These are phyloP conservation scores for Melastoma candidum DNA, from an alignment of 441 rosid genomes.

Conservation along the genomic window DNA sequence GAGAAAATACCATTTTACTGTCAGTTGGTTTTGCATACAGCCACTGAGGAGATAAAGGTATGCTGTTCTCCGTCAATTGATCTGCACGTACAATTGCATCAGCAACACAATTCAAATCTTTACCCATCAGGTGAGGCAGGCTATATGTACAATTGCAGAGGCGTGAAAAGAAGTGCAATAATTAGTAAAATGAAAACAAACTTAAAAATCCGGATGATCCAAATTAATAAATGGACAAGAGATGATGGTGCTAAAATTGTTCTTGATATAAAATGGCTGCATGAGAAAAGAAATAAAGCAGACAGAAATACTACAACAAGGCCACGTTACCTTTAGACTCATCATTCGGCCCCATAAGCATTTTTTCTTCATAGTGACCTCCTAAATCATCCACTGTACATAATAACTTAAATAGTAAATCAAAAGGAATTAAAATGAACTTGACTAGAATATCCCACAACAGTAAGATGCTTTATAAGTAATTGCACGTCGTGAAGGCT, in stretches of 20 bases:
- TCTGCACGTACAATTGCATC: conserved; percentile 29
- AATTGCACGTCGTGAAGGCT: too few species aligned
- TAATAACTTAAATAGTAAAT: not conserved
- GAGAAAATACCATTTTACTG: conserved; percentile 36
- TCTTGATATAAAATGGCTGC: not conserved
- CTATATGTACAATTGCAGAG: too few species aligned
- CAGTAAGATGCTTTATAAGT: too few species aligned
- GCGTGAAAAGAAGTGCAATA: too few species aligned
- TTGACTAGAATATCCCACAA: not conserved
- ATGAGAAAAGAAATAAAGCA: not conserved
- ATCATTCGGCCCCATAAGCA: conserved; percentile 22
- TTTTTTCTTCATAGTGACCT: conserved; percentile 33
- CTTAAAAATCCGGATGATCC: too few species aligned
- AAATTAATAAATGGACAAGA: too few species aligned
- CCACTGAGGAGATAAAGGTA: conserved; percentile 97
- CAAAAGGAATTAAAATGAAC: not conserved
- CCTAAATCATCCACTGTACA: conserved; percentile 31
- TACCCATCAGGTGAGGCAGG: not conserved
- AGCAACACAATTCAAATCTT: not conserved
- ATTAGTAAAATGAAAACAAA: too few species aligned
- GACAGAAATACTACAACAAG: conserved; percentile 4
- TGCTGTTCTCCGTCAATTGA: conserved; percentile 61
- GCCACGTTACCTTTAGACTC: conserved; percentile 42
- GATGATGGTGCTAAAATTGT: not conserved
- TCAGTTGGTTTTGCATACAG: conserved; percentile 74